phyloP scores from a whole-genome alignment of 2,329 filamentous ascomycete genomes.

The Chaetomium sp. region DNA sequence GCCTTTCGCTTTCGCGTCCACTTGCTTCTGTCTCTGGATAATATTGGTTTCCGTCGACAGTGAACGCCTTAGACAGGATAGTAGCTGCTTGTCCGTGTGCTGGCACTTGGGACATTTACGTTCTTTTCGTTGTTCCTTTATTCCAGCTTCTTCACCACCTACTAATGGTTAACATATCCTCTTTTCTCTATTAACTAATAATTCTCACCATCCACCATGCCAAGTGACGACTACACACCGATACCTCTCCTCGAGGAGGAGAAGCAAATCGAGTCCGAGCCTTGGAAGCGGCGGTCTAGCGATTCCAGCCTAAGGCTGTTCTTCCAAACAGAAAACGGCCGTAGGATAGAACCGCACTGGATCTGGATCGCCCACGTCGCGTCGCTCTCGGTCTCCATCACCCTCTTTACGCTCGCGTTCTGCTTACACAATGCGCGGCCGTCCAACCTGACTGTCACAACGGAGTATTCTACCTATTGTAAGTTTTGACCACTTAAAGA shows the following conservation, averaged over 20 bases:
- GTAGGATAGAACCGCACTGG: background rate
- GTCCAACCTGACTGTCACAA: background rate
- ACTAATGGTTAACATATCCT: too few species aligned
- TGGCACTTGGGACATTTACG: too few species aligned
- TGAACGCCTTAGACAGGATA: too few species aligned
- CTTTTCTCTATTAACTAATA: background rate
- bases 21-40: background rate
- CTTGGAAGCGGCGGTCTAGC: background rate
- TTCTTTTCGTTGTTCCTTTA: too few species aligned
- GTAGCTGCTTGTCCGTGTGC: too few species aligned
- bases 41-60: too few species aligned
- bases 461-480: conserved; percentile 1
- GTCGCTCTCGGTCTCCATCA: conserved; percentile 1
- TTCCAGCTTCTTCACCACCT: background rate
- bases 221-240: background rate
- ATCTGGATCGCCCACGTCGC: conserved; percentile 3
- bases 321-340: background rate
- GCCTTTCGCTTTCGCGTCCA: background rate
- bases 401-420: conserved; percentile 2
- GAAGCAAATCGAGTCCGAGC: background rate
- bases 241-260: conserved; percentile 6
- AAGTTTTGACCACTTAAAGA: background rate
- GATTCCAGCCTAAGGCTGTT: background rate
- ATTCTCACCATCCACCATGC: background rate
- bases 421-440: background rate